Percentiles rank a stretch among this genome's conserved stretches.
Evolutionary conservation across 257 asterid species (phyloP).

Genomic region (Penstemon barbatus): DNA sequence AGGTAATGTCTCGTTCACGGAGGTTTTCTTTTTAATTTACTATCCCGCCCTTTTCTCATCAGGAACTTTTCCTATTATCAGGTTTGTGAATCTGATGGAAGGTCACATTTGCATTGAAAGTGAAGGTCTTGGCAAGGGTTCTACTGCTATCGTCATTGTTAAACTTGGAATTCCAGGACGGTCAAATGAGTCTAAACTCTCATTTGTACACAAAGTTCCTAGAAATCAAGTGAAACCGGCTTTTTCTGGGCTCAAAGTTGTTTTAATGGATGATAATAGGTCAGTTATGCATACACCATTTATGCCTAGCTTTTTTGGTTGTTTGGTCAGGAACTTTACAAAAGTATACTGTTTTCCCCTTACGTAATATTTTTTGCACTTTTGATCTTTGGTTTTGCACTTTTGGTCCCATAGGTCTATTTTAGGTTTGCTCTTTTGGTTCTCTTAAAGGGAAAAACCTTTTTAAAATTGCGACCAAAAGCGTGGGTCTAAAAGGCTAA

Average conservation of each 20-base stretch:
- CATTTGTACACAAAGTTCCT: constrained; percentile 43
- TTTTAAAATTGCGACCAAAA: no score
- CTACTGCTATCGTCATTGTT: constrained; percentile 68
- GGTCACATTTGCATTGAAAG: constrained; percentile 95
- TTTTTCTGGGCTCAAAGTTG: constrained; percentile 78
- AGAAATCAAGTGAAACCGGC: constrained; percentile 53
- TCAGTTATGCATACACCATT: constrained; percentile 34
- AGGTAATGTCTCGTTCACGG: constrained; percentile 47
- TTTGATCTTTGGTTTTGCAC: no score
- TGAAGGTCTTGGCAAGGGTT: constrained; percentile 92
- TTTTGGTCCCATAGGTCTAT: no score
- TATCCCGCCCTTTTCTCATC: neutral
- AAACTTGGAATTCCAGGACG: constrained; percentile 81
- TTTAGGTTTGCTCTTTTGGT: no score
- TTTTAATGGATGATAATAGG: constrained; percentile 90
- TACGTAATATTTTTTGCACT: no score
- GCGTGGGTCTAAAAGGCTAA: no score
- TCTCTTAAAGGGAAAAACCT: no score
- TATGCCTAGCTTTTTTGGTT: neutral
- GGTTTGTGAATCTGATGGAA: constrained; percentile 95
- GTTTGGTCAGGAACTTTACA: no score
- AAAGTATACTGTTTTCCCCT: no score
- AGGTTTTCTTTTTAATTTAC: neutral
- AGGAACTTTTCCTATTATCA: constrained; percentile 31
- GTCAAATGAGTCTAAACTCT: constrained; percentile 54